A percentile compares a stretch with the other conserved stretches of the same genome.
These are phyloP conservation scores for Yamadazyma pseudoaaseri DNA, from an alignment of 1,139 yeast species.

Conservation along the genomic window DNA sequence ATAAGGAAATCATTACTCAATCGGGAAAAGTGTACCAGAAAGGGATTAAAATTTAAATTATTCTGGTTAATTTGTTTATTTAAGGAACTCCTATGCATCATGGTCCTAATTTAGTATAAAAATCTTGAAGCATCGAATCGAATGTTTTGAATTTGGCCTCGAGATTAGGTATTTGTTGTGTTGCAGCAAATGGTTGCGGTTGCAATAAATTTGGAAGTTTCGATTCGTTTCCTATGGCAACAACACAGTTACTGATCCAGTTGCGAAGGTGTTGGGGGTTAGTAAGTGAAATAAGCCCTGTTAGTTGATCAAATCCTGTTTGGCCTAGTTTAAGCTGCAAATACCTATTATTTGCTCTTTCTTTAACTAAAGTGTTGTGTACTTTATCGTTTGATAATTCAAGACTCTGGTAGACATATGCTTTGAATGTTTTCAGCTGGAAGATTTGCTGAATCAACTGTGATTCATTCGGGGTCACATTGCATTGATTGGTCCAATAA, in stretches of 20 bases:
- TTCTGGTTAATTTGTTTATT: not conserved
- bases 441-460: constrained; percentile 1
- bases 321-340: constrained; percentile 10
- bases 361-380: constrained; percentile 4
- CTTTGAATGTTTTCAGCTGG: constrained; percentile 10
- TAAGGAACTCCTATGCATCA: not conserved
- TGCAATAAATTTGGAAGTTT: not conserved
- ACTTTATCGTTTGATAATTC: constrained; percentile 1
- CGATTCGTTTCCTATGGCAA: not conserved
- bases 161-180: not conserved
- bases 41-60: not conserved
- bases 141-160: constrained; percentile 1
- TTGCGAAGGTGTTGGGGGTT: constrained; percentile 3
- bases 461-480: not conserved
- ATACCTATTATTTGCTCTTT: constrained; percentile 7
- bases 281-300: constrained; percentile 6
- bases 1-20: constrained; percentile 11
- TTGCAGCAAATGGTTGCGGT: not conserved
- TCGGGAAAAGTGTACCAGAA: constrained; percentile 7
- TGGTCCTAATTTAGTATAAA: not conserved
- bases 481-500: not conserved
- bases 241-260: constrained; percentile 3
- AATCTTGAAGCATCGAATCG: constrained; percentile 2
- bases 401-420: constrained; percentile 5
- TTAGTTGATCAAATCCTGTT: constrained; percentile 13